Conservation (phyloP, 805 yeast genomes). For the Debaryomyces hansenii region DNA sequence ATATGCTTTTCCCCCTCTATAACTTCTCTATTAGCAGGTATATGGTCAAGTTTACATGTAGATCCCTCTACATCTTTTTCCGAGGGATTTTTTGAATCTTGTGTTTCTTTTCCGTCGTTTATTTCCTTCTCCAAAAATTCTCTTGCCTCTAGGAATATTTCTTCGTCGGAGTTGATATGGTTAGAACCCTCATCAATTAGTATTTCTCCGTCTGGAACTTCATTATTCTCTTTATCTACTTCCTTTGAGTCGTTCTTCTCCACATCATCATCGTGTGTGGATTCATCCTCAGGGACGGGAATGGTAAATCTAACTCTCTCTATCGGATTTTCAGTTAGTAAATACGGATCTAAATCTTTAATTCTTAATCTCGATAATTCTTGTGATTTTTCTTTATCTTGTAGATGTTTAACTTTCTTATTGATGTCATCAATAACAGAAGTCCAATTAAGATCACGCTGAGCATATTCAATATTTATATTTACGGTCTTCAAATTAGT, state of each 20-base stretch:
- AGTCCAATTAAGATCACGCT: slow-evolving; percentile 20
- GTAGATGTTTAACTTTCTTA: slow-evolving; percentile 27
- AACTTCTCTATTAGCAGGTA: background rate
- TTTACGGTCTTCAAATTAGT: slow-evolving; percentile 7
- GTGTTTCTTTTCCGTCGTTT: too few species aligned
- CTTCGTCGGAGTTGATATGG: slow-evolving; percentile 1
- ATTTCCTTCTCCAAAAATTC: slow-evolving; percentile 5
- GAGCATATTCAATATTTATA: slow-evolving; percentile 5
- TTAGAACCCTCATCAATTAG: background rate
- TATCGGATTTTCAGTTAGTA: slow-evolving; percentile 47
- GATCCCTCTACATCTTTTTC: background rate
- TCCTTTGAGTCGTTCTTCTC: slow-evolving; percentile 2
- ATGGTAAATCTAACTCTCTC: slow-evolving; percentile 41
- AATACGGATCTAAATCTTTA: slow-evolving; percentile 52
- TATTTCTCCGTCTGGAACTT: background rate
- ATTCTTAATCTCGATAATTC: slow-evolving; percentile 39
- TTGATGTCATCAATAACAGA: slow-evolving; percentile 32
- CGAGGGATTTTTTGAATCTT: background rate
- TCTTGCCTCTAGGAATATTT: slow-evolving; percentile 23
- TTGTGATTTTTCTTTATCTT: slow-evolving; percentile 35
- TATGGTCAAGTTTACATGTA: too few species aligned
- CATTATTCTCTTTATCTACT: background rate
- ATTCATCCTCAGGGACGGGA: slow-evolving; percentile 6
- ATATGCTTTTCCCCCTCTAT: slow-evolving; percentile 4
- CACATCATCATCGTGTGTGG: slow-evolving; percentile 6